Percentiles rank a stretch among this genome's conserved stretches.
These are phyloP conservation scores for Neotropicomus parvogracilis DNA, from an alignment of 1,284 basidiomycete species.

Conservation along the genomic window DNA sequence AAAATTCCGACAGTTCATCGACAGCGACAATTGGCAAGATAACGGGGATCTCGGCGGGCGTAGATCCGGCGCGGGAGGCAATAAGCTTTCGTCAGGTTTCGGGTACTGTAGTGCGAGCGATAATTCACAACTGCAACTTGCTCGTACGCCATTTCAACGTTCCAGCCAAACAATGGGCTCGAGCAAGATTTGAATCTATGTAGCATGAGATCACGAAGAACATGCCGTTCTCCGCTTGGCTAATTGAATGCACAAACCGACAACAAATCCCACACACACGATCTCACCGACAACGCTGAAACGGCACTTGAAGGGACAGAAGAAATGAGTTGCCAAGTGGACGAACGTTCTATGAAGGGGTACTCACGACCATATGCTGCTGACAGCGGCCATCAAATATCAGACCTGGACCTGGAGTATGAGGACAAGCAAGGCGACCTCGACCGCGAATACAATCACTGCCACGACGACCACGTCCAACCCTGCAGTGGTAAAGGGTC, in stretches of 20 bases:
- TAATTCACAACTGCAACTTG: slow-evolving; percentile 7
- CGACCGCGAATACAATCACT: slow-evolving; percentile 57
- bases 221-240: slow-evolving; percentile 10
- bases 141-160: not conserved
- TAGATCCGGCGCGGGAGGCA: slow-evolving; percentile 16
- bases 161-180: slow-evolving; percentile 3
- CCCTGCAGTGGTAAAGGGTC: slow-evolving; percentile 79
- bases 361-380: slow-evolving; percentile 5
- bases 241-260: slow-evolving; percentile 8
- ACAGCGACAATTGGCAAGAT: slow-evolving; percentile 2
- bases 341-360: not conserved
- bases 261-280: slow-evolving; percentile 14
- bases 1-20: slow-evolving; percentile 4
- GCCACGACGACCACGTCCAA: slow-evolving; percentile 65
- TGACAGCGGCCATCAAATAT: slow-evolving; percentile 19
- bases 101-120: not conserved
- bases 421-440: slow-evolving; percentile 62
- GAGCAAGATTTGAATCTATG: not conserved
- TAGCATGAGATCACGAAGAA: not conserved
- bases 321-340: not conserved
- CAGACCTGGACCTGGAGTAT: slow-evolving; percentile 40
- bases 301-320: not conserved
- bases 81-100: slow-evolving; percentile 14
- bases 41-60: slow-evolving; percentile 25
- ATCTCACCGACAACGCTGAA: slow-evolving; percentile 1